phyloP scores from a whole-genome alignment of 176 grass and related monocot species.

The Carex kokanica region DNA sequence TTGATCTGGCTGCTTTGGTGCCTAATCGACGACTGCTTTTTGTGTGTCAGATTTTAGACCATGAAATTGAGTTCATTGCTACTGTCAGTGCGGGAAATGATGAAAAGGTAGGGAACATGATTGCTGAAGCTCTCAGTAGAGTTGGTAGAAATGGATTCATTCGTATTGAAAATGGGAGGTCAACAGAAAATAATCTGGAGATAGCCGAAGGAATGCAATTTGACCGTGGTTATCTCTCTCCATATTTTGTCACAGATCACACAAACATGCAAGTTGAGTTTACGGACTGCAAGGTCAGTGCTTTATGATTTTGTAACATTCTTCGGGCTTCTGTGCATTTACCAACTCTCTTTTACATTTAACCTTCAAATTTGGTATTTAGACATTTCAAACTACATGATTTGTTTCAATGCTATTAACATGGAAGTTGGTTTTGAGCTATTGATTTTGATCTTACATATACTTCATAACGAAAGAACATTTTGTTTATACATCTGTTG shows the following conservation, averaged over 20 bases:
- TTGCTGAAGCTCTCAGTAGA: conserved; percentile 68
- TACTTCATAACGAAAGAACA: not conserved
- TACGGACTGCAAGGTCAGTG: conserved; percentile 53
- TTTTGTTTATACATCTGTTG: not conserved
- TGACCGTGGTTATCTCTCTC: conserved; percentile 78
- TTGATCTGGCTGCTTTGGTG: not conserved
- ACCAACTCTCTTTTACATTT: not conserved
- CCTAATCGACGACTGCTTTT: not conserved
- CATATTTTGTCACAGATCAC: conserved; percentile 78
- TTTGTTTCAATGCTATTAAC: not conserved
- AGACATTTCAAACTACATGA: not conserved
- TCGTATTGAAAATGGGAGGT: conserved; percentile 75
- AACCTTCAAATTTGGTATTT: not conserved
- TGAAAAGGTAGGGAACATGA: conserved; percentile 69
- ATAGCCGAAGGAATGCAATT: conserved; percentile 91
- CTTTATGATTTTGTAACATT: not conserved
- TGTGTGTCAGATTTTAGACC: conserved; percentile 61
- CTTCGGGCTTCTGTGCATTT: not conserved
- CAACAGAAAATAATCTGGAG: conserved; percentile 60
- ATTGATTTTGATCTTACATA: not conserved
- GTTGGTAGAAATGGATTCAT: conserved; percentile 80
- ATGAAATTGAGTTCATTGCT: conserved; percentile 79
- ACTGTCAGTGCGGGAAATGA: conserved; percentile 89
- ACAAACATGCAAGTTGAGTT: conserved; percentile 66
- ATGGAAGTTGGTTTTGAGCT: conserved; percentile 4